Evolutionary conservation across 352 stramenopile species (phyloP), one percentile per base, ranked within the genome.

Genomic region (Globisporangium orthogonon): DNA sequence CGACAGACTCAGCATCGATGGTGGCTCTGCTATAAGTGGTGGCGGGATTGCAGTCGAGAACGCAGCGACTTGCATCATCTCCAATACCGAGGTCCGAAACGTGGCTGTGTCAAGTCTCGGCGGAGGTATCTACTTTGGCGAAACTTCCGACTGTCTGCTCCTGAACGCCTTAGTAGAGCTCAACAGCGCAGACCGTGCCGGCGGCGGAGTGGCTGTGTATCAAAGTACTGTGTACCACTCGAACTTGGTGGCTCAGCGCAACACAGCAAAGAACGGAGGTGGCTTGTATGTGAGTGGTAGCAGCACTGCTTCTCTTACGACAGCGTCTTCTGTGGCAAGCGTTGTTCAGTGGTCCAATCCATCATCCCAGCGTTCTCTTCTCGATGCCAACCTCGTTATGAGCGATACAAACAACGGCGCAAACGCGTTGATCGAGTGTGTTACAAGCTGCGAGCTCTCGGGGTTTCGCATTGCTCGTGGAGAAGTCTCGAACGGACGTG

Each of bases 381-480:
- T 79, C 10, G 45, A 63, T 18, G 46, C 56, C 0, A 82, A 82
- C 52, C 1, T 17, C 7, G 40, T 75, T 37, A n/a, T 30, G 17
- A 45, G 50, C 7, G 46, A 48, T 1, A 14, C 44, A 4, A 28
- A 48, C 5, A 70, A 61, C 45, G 72, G 65, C 1, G 65, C 55
- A 0, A 82, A 82, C 28, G 58, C 66, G 2, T n/a, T 68, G 4
- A 45, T 82, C 7, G 53, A 62, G 2, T 77, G 70, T 14, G 35
- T 17, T 2, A 14, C 44, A 2, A 31, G 46, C 10, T 79, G 73
- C 56, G 39, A 48, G 17, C 4, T 82, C 17, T 65, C 61, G 3
- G 59, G 66, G 0, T 60, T 59, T 0, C n/a, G 66, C 10, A 62
- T 79, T 17, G 65, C 54, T 13, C 52, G 51, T 35, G 72, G 55